Evolutionary conservation across 2,329 filamentous ascomycete species (phyloP), one percentile per base, ranked within the genome.

Genomic region (Xylogone sp.): DNA sequence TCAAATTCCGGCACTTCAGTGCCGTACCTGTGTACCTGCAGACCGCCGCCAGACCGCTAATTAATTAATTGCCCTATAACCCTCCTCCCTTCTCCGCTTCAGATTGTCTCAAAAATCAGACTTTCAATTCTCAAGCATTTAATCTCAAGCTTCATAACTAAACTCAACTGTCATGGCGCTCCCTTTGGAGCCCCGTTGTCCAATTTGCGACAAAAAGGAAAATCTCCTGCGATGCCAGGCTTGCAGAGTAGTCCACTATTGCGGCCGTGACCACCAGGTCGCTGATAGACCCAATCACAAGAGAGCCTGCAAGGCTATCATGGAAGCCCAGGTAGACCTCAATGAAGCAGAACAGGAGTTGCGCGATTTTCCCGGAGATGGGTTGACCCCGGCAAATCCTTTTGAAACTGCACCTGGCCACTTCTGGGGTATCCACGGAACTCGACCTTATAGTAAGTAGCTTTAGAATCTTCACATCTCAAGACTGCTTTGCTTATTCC

Each of bases 181-280:
- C 21, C 13, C 52, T 29, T 46, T 42, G 34, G 42, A 49, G 16
- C 20, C 42, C 8, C 53, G 59, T 43, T 68, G 65, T 52, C 53
- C 58, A 7, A 29, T 62, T 16, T 68, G 62, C 53, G 47, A 52
- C 44, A 59, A 50, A 29, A 56, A 52, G 20, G 56, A 64, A 5
- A 60, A 63, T 2, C 67, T 74, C 24, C 59, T 62, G 3, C 67
- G 62, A 48, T 80, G 76, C 55, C 53, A 62, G 3, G 68, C 61
- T 4, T 81, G 76, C 62, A 68, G 65, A 42, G 69, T 67, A 1
- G 64, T 72, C 48, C 61, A 62, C 39, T 80, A 80, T 63, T 80
- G 77, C 62, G 60, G 68, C 46, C 59, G 60, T 13, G 68, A 72
- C 1, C 74, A 79, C 59, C 75, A 79, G 61, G 48, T 49, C 0